phyloP scores from a whole-genome alignment of 2,329 filamentous ascomycete species.

The Alternaria triticina region DNA sequence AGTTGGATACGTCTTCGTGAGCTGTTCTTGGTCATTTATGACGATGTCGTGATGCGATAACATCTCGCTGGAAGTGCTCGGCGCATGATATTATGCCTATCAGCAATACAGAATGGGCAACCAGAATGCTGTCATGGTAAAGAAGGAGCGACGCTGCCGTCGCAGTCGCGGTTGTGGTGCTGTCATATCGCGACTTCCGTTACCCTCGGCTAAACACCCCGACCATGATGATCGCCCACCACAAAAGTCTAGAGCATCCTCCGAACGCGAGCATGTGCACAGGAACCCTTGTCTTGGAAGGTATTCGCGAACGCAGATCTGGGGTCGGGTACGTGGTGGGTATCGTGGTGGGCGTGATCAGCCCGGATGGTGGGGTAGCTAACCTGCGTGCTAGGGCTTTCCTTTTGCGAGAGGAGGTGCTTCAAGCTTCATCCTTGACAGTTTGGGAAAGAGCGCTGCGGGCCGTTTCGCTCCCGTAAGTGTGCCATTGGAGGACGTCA shows the following conservation, averaged over 20 bases:
- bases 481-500: not conserved
- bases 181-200: not conserved
- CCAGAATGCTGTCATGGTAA: not conserved
- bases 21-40: not conserved
- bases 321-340: not conserved
- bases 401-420: not conserved
- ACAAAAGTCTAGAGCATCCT: not conserved
- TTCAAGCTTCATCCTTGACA: slow-evolving; percentile 17
- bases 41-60: no score
- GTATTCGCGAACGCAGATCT: not conserved
- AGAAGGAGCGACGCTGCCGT: not conserved
- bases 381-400: not conserved
- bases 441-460: slow-evolving; percentile 1
- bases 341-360: not conserved
- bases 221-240: not conserved
- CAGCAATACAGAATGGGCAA: not conserved
- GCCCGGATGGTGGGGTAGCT: slow-evolving; percentile 3
- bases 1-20: not conserved
- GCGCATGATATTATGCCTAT: not conserved
- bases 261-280: slow-evolving; percentile 3
- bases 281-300: not conserved
- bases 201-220: not conserved
- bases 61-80: not conserved
- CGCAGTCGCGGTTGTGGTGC: not conserved
- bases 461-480: slow-evolving; percentile 13